Conservation (phyloP, 2,329 filamentous ascomycete genomes). For the Ophiostoma novo-ulmi region DNA sequence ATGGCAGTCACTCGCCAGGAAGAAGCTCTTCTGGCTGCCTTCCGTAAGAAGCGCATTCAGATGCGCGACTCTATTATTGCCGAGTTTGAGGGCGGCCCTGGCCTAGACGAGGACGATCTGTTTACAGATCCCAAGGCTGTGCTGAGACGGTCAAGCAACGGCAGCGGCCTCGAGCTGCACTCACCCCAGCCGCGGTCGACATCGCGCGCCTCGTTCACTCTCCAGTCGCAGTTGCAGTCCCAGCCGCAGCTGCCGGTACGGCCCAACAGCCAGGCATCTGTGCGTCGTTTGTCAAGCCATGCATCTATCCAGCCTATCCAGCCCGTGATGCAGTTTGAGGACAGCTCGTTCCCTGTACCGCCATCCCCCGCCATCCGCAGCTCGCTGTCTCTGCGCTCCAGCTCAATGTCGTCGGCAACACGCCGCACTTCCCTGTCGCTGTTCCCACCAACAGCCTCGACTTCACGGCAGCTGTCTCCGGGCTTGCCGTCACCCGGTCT, state of each 20-base stretch:
- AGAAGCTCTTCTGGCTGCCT: conserved; percentile 53
- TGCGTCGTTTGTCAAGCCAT: neutral
- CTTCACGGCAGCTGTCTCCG: neutral
- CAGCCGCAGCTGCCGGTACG: neutral
- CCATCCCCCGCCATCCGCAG: conserved; percentile 15
- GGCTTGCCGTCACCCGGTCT: conserved; percentile 3
- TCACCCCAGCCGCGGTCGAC: conserved; percentile 16
- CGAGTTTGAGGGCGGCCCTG: conserved; percentile 33
- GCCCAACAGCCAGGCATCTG: neutral
- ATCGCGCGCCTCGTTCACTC: neutral
- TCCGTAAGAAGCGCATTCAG: conserved; percentile 52
- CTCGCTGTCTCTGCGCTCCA: conserved; percentile 11
- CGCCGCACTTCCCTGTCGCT: conserved; percentile 11
- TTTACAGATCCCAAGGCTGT: conserved; percentile 20
- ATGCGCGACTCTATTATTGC: conserved; percentile 47
- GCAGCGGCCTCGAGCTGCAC: conserved; percentile 21
- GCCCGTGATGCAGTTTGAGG: conserved; percentile 23
- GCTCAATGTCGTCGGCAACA: neutral
- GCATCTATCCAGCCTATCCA: conserved; percentile 8
- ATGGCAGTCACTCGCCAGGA: conserved; percentile 57
- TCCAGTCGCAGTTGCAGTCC: neutral
- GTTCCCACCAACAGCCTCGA: neutral
- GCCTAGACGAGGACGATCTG: conserved; percentile 36
- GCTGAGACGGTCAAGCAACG: conserved; percentile 16
- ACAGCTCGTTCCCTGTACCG: conserved; percentile 19